phyloP scores from a whole-genome alignment of 2,329 filamentous ascomycete genomes.

The Colletotrichum cuscutae region DNA sequence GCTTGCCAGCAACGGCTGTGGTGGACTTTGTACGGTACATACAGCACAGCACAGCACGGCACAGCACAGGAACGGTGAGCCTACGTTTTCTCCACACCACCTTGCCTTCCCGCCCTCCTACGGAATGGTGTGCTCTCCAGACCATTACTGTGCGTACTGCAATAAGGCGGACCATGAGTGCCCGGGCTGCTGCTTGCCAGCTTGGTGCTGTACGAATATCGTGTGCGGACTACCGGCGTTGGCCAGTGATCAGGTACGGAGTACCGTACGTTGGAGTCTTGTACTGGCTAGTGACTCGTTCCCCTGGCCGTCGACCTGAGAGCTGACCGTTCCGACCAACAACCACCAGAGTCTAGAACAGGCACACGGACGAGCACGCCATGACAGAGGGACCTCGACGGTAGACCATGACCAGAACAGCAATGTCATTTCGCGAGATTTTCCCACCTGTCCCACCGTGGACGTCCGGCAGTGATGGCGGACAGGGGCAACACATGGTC shows the following conservation, averaged over 20 bases:
- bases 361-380: background rate
- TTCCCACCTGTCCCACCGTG: conserved; percentile 19
- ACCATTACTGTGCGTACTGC: background rate
- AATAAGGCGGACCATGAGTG: background rate
- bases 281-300: background rate
- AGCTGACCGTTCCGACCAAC: background rate
- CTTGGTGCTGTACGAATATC: background rate
- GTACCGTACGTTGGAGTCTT: background rate
- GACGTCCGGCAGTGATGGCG: background rate
- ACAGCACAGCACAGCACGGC: too few species aligned
- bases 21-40: too few species aligned
- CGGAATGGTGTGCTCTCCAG: background rate
- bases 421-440: conserved; percentile 29
- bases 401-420: conserved; percentile 33
- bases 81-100: background rate
- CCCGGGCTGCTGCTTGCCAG: background rate
- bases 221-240: background rate
- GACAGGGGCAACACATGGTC: background rate
- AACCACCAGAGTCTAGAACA: background rate
- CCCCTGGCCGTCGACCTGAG: background rate
- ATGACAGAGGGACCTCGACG: conserved; percentile 21
- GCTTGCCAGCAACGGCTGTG: background rate
- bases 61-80: too few species aligned
- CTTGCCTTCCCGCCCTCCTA: background rate
- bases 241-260: conserved; percentile 3